Evolutionary conservation across 495 filamentous ascomycete species (phyloP), one percentile per base, ranked within the genome.

Genomic region (Aspergillus incahuasiensis): DNA sequence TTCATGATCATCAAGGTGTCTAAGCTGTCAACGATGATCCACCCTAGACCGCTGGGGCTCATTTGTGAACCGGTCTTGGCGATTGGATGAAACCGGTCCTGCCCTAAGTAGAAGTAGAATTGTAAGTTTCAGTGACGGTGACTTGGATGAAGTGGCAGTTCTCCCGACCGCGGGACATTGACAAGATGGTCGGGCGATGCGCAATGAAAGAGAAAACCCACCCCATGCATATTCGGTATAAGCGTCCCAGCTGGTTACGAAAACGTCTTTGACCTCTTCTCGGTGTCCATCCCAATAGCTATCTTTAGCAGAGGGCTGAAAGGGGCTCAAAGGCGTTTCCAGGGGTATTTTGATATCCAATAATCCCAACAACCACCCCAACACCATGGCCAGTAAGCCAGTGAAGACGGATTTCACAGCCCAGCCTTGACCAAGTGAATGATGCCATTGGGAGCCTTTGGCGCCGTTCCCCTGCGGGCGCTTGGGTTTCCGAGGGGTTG

Each of bases 1-100:
- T 98, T 98, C 94, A 98, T 98, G 45, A 98, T 73, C 76, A 98
- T 97, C 78, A 97, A 73, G 7, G 94, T 97, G 68, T 98, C 94
- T 44, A 98, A 74, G 40, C 90, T 83, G 71, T 98, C 94, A 28
- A 98, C 86, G 49, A 98, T 96, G 54, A 97, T 97, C 94, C 94
- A 98, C 9, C 94, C 94, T 69, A 98, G 71, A 0, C 74, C 72
- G 28, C 75, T 71, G 4, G 86, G 80, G 13, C 86, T 82, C 90
- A 97, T 97, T 52, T 95, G 83, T 35, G 71, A 72, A 46, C 89
- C 88, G 18, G 68, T 82, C 68, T 91, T 92, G 1, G 87, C 83
- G 32, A 92, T 63, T n/a, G 94, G 94, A 58, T 86, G 82, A 63
- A 87, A 98, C 64, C 89, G 83, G 63, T 98, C 94, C 57, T 81